Conservation (phyloP, 2,329 filamentous ascomycete genomes). For the Paraphaeosphaeria sporulosa region DNA sequence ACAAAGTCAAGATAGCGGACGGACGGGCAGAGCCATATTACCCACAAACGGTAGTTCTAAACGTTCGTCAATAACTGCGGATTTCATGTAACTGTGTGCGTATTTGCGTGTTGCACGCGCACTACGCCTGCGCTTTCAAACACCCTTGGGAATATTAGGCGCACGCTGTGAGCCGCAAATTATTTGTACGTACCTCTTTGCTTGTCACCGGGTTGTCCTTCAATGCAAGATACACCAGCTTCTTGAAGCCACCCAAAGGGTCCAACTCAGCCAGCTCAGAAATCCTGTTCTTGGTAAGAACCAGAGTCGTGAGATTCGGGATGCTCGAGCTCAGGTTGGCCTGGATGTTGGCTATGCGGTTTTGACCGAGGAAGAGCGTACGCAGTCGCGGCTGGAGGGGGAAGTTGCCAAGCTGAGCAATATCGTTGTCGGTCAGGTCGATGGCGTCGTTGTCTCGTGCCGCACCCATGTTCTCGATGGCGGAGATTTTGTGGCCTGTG, state of each 20-base stretch:
- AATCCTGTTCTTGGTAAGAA: constrained; percentile 84
- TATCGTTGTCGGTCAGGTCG: constrained; percentile 98
- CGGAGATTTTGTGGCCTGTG: constrained; percentile 96
- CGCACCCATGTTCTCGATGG: constrained; percentile 96
- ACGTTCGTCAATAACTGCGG: constrained; percentile 18
- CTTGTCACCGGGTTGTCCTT: constrained; percentile 88
- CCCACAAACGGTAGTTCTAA: constrained; percentile 90
- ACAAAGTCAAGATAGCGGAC: constrained; percentile 92
- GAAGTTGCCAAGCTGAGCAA: constrained; percentile 88
- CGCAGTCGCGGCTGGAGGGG: constrained; percentile 87
- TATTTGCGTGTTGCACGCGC: not conserved
- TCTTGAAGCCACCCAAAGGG: constrained; percentile 71
- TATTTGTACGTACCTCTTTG: constrained; percentile 74
- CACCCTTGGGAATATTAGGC: constrained; percentile 30
- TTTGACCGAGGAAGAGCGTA: constrained; percentile 87
- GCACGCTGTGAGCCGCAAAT: constrained; percentile 7
- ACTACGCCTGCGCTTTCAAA: constrained; percentile 13
- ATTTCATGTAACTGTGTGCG: not conserved
- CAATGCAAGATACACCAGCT: constrained; percentile 81
- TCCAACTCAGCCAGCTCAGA: constrained; percentile 87
- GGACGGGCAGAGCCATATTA: constrained; percentile 83
- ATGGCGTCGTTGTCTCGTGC: constrained; percentile 95
- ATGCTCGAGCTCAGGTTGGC: constrained; percentile 75
- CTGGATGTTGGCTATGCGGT: constrained; percentile 85
- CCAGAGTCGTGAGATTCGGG: constrained; percentile 81